Base-by-base conservation (phyloP, 441 rosid genomes). In the Erysimum cheiri region DNA sequence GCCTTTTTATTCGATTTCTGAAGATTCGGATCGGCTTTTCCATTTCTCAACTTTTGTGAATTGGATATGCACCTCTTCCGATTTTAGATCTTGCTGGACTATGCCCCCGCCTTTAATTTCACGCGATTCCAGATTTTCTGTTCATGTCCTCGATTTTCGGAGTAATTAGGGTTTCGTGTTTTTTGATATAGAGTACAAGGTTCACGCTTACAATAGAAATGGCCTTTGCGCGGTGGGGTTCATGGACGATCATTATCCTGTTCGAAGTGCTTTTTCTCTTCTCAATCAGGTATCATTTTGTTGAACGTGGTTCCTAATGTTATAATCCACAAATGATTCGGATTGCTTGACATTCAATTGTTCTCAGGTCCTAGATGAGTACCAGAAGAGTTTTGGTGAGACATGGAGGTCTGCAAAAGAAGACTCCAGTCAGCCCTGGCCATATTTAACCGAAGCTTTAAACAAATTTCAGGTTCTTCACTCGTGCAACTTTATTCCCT, bases 201-300 rank as follows among this genome's bases (percentile, higher is more conserved):
- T 94, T 71, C 98, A 92, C 66, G 77, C 94, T 37, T 92, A 92
- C 78, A 91, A 87, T 76, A 77, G 85, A 33, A 88, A 92, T 81
- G 97, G 97, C 26, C 94, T 92, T 32, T 86, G 92, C 67, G 91
- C 85, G 3, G 39, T 90, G 79, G 98, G 96, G 3, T 94, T 94
- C 75, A 92, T 94, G 99, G 98, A 94, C 60, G 97, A 87, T 84
- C 90, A 87, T 64, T 90, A 90, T 71, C 97, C 99, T 2, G 98
- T 91, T 68, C 90, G 98, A 44, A 94, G 98, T 60, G 85, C 98
- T 9, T 94, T 94, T 66, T 92, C 97, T 44, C 86, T 94, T 83
- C 90, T 94, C 72, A 90, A 84, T 77, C 91, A 92, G 96, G 98
- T 76, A 64, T 58, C 48, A 0, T 29, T 63, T 14, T 36, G 62